Base-by-base conservation (phyloP, 306 rosid species). In the Begonia fuchsioides region DNA sequence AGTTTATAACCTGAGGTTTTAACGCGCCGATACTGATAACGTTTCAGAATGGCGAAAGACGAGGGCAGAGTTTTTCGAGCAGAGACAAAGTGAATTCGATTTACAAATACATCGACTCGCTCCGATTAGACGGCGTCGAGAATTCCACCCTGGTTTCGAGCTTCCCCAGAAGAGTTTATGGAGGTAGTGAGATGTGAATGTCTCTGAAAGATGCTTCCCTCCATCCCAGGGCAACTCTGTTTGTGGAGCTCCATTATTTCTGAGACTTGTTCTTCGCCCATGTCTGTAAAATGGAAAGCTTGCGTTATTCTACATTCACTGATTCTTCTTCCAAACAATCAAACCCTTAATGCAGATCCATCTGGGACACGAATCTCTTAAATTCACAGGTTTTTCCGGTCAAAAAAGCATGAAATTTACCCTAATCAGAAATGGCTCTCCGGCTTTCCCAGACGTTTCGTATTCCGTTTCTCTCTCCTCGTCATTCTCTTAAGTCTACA, bases 1-100 rank as follows among this genome's bases (percentile, higher is more conserved):
- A 4, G 35, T 7, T 26, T 39, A 15, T 49, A 10, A 9, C 9
- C 32, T 16, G 15, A 53, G 40, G n/a, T 54, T 38, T 43, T 4
- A 4, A 26, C 7, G 35, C 45, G 44, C 77, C 73, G 85, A 78
- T 78, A 47, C 38, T 65, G 56, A 64, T 87, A 64, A 79, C 94
- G 79, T 82, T 86, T 70, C 90, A 94, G 47, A 86, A 82, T 17
- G 90, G 96, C 0, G 90, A 86, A 72, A 86, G 82, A 63, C 75
- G 80, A 65, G 82, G 79, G 70, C 81, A 70, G 39, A 70, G 61
- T 39, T 86, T 86, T 50, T 54, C 56, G 61, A 39, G 75, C 76
- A 68, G 62, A 32, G 96, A 86, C 58, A 82, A 76, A 65, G 56
- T 79, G 50, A 75, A 82, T 17, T 63, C 83, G 35, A 68, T 86